Conservation (phyloP, 108 stramenopile genomes). For the Cyclotella kingstonii region DNA sequence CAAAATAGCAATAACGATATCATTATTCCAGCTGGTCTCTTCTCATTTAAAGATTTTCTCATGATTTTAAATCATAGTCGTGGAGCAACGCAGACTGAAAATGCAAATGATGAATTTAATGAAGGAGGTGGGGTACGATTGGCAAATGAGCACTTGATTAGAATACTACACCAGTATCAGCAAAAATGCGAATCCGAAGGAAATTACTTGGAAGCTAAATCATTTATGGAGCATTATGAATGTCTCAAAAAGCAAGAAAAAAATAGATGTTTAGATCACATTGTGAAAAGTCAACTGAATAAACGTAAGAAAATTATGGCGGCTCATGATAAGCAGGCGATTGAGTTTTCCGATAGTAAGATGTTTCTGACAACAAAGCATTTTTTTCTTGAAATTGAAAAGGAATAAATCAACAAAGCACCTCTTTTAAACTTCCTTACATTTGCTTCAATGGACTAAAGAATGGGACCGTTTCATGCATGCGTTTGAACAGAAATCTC, state of each 20-base stretch:
- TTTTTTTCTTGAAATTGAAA: not conserved
- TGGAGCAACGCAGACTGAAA: no score
- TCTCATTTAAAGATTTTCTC: not conserved
- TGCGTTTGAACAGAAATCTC: constrained; percentile 10
- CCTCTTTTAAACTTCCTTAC: not conserved
- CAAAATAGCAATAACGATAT: not conserved
- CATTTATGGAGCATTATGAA: constrained; percentile 9
- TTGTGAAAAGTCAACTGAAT: not conserved
- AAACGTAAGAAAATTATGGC: constrained; percentile 2
- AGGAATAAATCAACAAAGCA: not conserved
- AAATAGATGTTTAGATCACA: not conserved
- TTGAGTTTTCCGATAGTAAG: constrained; percentile 14
- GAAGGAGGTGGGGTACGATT: not conserved
- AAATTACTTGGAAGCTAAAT: constrained; percentile 14
- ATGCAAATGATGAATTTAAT: not conserved
- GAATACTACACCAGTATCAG: constrained; percentile 6
- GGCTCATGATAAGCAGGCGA: constrained; percentile 8
- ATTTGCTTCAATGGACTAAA: not conserved
- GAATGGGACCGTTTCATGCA: constrained; percentile 12
- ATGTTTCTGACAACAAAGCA: not conserved
- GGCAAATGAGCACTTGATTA: constrained; percentile 3
- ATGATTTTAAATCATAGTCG: no score
- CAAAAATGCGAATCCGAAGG: constrained; percentile 15
- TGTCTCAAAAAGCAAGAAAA: constrained; percentile 15
- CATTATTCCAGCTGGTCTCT: not conserved